These are phyloP conservation scores for Ziziphus jujuba DNA, from an alignment of 306 rosid species.

Conservation along the genomic window DNA sequence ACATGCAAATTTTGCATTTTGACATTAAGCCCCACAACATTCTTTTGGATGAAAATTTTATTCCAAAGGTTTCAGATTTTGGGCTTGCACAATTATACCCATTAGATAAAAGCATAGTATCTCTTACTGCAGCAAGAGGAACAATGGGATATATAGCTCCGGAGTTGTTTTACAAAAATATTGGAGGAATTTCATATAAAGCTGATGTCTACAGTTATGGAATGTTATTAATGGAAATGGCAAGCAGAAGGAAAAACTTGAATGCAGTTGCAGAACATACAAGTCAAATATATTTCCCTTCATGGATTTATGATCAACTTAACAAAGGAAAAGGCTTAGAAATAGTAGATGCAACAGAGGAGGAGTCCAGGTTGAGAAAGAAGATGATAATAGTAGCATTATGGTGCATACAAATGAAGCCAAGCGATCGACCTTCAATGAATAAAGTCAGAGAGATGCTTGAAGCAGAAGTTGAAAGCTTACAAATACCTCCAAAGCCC, in stretches of 20 bases:
- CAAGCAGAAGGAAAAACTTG: slow-evolving; percentile 11
- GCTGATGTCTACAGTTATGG: too few species aligned
- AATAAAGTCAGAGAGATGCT: slow-evolving; percentile 4
- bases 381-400: slow-evolving; percentile 4
- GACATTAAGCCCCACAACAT: slow-evolving; percentile 25
- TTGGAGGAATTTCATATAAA: too few species aligned
- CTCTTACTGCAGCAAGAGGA: slow-evolving; percentile 7
- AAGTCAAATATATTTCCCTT: slow-evolving; percentile 17
- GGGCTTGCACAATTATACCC: slow-evolving; percentile 21
- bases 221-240: too few species aligned
- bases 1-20: slow-evolving; percentile 20
- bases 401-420: slow-evolving; percentile 10
- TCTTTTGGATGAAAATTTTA: slow-evolving; percentile 4
- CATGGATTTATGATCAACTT: slow-evolving; percentile 10
- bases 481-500: not conserved
- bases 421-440: slow-evolving; percentile 7
- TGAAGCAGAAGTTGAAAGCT: not conserved
- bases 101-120: not conserved
- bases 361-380: not conserved
- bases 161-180: too few species aligned
- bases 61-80: slow-evolving; percentile 15
- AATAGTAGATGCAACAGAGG: not conserved
- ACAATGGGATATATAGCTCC: too few species aligned
- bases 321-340: not conserved
- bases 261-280: slow-evolving; percentile 2